Base-by-base conservation (phyloP, 192 early-diverging fungal genomes). In the Glomus cerebriforme region DNA sequence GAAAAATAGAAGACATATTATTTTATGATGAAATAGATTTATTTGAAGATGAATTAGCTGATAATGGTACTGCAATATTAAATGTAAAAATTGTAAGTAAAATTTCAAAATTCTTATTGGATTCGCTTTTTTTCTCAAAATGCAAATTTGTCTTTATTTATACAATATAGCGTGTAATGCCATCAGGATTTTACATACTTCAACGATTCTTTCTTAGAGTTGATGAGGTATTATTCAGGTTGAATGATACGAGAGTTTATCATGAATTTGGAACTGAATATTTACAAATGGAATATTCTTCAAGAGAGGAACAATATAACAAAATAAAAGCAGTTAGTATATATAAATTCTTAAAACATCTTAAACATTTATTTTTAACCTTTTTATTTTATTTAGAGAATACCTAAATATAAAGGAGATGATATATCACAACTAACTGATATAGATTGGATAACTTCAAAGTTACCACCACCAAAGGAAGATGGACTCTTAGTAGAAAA, bases 41-140 rank as follows among this genome's bases (percentile, higher is more conserved):
- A 62, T 99, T 91, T 80, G 98, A 99, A 81, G 98, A 99, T 80
- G 98, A 99, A 82, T 84, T 99, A 68, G 95, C 92, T 27, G 98
- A 99, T 78, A 98, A 98, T 81, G 98, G 98, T 31, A 90, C 91
- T 0, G 93, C 95, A 17, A 86, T 94, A 68, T 82, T 97, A 35
- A 89, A 87, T 1, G 92, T 91, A 54, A 92, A 93, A 79, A 84
- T 97, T 73, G 94, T 95, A 85, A 78, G 87, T 84, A 43, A 43
- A 43, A 43, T 43, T 2, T 43, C 39, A 1, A 39, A 39, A 43
- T 43, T 43, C n/a, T 15, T 34, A 68, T 37, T 7, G 39, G 27
- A 19, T 59, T 24, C 7, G 29, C 15, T n/a, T 34, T 26, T 67
- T 26, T 58, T 79, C n/a, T n/a, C 27, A 5, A 19, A 17, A 10